Percentiles rank a stretch among this genome's conserved stretches.
Evolutionary conservation across 2,329 filamentous ascomycete genomes (phyloP).

Genomic region (Didymellaceae sp.): DNA sequence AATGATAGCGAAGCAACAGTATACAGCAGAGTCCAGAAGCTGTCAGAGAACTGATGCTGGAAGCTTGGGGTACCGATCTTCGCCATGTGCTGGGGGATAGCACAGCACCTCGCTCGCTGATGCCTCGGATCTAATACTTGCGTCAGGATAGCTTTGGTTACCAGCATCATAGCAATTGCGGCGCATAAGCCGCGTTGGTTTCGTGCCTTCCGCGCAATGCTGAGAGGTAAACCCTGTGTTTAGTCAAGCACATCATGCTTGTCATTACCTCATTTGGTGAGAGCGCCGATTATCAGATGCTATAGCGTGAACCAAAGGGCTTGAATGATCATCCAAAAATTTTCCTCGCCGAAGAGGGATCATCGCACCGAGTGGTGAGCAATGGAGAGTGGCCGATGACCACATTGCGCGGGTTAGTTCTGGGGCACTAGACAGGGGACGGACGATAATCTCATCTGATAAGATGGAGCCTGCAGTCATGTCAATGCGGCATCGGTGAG

Average conservation of each 20-base stretch:
- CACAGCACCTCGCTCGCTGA: slow-evolving; percentile 32
- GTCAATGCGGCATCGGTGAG: slow-evolving; percentile 26
- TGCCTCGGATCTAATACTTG: slow-evolving; percentile 44
- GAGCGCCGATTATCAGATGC: slow-evolving; percentile 23
- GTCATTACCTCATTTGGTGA: slow-evolving; percentile 24
- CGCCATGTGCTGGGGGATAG: slow-evolving; percentile 19
- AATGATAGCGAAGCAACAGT: slow-evolving; percentile 26
- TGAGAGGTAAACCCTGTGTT: slow-evolving; percentile 13
- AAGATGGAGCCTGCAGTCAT: slow-evolving; percentile 27
- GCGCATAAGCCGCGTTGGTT: slow-evolving; percentile 16
- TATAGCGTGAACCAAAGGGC: slow-evolving; percentile 5
- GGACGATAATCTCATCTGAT: slow-evolving; percentile 36
- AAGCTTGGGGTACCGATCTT: slow-evolving; percentile 16
- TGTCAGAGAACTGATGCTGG: slow-evolving; percentile 21
- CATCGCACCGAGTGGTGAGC: slow-evolving; percentile 20
- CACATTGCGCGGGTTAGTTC: slow-evolving; percentile 19
- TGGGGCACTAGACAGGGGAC: slow-evolving; percentile 11
- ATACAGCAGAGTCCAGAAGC: slow-evolving; percentile 30
- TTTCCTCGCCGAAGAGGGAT: slow-evolving; percentile 22
- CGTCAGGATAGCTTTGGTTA: slow-evolving; percentile 3
- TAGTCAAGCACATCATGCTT: slow-evolving; percentile 11
- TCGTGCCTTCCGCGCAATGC: slow-evolving; percentile 10
- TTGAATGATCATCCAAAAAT: slow-evolving; percentile 20
- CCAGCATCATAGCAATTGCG: slow-evolving; percentile 13
- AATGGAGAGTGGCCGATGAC: slow-evolving; percentile 17